Percentiles rank a stretch among this genome's conserved stretches.
These are phyloP conservation scores for Beta corolliflora DNA, from an alignment of 179 eudicot genomes.

Conservation along the genomic window DNA sequence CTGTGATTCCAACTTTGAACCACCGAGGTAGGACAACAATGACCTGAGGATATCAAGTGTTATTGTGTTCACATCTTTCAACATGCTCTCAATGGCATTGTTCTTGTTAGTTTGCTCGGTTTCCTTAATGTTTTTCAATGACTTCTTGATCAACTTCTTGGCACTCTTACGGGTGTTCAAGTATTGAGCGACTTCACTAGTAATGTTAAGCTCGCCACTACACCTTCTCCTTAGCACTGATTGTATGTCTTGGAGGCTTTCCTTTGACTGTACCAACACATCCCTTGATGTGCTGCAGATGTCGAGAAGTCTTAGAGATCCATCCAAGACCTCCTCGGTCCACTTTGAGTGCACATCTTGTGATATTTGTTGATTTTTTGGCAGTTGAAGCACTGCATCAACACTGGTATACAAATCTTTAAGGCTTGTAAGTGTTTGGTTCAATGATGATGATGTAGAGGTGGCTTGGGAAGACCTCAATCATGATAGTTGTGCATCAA, in stretches of 20 bases:
- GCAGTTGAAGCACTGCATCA: too few relatives aligned
- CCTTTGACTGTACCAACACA: too few relatives aligned
- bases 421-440: too few relatives aligned
- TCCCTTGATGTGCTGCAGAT: too few relatives aligned
- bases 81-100: neutral
- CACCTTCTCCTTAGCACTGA: constrained; percentile 28
- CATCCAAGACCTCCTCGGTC: constrained; percentile 14
- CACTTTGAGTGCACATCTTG: too few relatives aligned
- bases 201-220: constrained; percentile 1
- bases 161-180: constrained; percentile 16
- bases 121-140: constrained; percentile 23
- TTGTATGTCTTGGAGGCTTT: too few relatives aligned
- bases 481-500: neutral
- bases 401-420: too few relatives aligned
- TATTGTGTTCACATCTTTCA: too few relatives aligned
- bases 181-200: constrained; percentile 24
- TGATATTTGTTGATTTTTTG: too few relatives aligned
- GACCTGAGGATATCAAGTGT: too few relatives aligned
- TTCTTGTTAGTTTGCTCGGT: constrained; percentile 1
- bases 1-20: constrained; percentile 16
- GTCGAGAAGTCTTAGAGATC: constrained; percentile 37
- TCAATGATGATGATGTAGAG: neutral
- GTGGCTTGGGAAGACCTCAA: neutral
- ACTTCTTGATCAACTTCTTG: constrained; percentile 33
- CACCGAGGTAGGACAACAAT: neutral